Evolutionary conservation across 768 basidiomycete genomes (phyloP), one percentile per base, ranked within the genome.

Genomic region (Lactarius sp.): DNA sequence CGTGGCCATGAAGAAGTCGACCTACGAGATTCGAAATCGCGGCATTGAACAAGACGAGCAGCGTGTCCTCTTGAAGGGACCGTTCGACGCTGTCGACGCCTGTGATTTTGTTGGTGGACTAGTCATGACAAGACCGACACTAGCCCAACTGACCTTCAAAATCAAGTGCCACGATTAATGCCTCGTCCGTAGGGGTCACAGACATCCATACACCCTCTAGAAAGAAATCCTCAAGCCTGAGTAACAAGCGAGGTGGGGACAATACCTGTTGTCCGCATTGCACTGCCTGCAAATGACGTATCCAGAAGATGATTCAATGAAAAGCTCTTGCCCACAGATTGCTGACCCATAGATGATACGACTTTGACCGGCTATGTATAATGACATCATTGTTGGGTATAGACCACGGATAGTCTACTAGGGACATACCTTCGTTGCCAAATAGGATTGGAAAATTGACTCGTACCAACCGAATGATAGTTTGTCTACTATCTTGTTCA

Each of bases 331-430:
- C 85, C 85, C 1, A 86, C 85, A 0, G 83, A 85, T 68, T 86
- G 85, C 69, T 85, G 84, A 0, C 84, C 85, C 85, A 86, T 85
- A 0, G 85, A 86, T 0, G 85, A 84, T 1, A 86, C 85, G 3
- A 86, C 85, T 65, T 78, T 80, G 14, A 86, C 84, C 1, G 83
- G 84, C 82, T 85, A 53, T 14, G 33, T 8, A 13, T 9, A 8
- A 49, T 44, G 52, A 46, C 50, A 6, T 54, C 31, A 36, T 9
- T 8, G 1, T 27, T 34, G 22, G 18, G 33, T 54, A 37, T 59
- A 60, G 34, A 41, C 1, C 0, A 22, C 27, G 34, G 7, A 27
- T 1, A 12, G 51, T 1, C 9, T 22, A 9, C 37, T 12, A 27
- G 39, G 47, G 18, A 13, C 50, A 6, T 51, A 79, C 84, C 78